These are phyloP conservation scores for Chlamydomonas applanata DNA, from an alignment of 139 green algal species.

Conservation along the genomic window DNA sequence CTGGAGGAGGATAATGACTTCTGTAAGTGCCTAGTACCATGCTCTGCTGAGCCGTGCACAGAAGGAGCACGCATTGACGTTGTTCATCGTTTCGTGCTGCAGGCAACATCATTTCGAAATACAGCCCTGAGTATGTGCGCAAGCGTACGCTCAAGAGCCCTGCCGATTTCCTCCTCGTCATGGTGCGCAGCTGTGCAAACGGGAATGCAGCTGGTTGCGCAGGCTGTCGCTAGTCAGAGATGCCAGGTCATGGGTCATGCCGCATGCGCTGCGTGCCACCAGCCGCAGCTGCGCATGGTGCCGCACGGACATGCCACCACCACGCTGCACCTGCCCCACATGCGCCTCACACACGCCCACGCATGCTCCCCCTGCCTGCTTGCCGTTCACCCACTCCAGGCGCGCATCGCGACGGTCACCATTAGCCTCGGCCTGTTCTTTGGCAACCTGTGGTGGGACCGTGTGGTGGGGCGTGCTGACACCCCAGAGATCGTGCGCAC, in stretches of 20 bases:
- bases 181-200: conserved; percentile 16
- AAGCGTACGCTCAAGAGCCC: conserved; percentile 34
- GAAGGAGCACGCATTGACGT: background rate
- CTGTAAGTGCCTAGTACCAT: background rate
- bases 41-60: background rate
- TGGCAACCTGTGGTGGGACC: conserved; percentile 46
- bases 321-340: no score
- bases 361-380: no score
- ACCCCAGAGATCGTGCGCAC: conserved; percentile 49
- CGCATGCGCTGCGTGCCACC: background rate
- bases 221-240: background rate
- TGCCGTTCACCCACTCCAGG: no score
- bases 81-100: background rate
- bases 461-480: conserved; percentile 41
- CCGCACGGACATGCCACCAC: no score
- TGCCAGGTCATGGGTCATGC: no score
- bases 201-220: no score
- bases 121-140: conserved; percentile 49
- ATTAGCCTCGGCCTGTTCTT: conserved; percentile 50
- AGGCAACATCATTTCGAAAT: conserved; percentile 48
- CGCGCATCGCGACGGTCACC: conserved; percentile 45
- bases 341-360: no score
- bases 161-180: conserved; percentile 21
- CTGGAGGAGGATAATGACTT: background rate
- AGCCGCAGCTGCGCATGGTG: background rate